Conservation (phyloP, 805 yeast genomes). For the Maudiozyma serrabonitensis region DNA sequence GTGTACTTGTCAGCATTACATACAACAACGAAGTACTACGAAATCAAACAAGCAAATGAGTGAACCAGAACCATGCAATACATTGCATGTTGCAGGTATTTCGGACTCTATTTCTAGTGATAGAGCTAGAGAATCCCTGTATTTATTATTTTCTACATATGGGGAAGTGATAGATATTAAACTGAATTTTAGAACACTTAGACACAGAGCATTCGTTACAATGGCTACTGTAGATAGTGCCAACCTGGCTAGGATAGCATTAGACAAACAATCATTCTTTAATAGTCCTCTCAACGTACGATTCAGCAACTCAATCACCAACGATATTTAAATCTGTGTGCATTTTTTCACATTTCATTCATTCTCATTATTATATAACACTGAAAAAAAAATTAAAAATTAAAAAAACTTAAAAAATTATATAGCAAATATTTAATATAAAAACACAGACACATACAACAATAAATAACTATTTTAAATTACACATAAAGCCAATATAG, state of each 20-base stretch:
- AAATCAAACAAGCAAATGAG: background rate
- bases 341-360: background rate
- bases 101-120: constrained; percentile 1
- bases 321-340: background rate
- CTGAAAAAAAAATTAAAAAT: too few relatives aligned
- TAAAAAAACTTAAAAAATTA: too few relatives aligned
- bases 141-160: constrained; percentile 48
- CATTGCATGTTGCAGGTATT: background rate
- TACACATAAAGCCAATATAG: background rate
- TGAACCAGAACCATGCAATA: background rate
- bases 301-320: constrained; percentile 26
- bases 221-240: constrained; percentile 43
- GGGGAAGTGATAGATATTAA: constrained; percentile 55
- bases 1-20: too few relatives aligned
- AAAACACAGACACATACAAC: background rate
- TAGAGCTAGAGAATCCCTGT: constrained; percentile 43
- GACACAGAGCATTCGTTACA: constrained; percentile 63
- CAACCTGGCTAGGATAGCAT: constrained; percentile 37
- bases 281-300: constrained; percentile 41
- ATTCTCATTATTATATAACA: too few relatives aligned
- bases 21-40: background rate
- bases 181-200: constrained; percentile 34
- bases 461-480: background rate
- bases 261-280: constrained; percentile 42
- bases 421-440: background rate